Percentiles rank a stretch among this genome's conserved stretches.
phyloP scores from a whole-genome alignment of 371 early-diverging fungal genomes.

The Mycotypha africana region DNA sequence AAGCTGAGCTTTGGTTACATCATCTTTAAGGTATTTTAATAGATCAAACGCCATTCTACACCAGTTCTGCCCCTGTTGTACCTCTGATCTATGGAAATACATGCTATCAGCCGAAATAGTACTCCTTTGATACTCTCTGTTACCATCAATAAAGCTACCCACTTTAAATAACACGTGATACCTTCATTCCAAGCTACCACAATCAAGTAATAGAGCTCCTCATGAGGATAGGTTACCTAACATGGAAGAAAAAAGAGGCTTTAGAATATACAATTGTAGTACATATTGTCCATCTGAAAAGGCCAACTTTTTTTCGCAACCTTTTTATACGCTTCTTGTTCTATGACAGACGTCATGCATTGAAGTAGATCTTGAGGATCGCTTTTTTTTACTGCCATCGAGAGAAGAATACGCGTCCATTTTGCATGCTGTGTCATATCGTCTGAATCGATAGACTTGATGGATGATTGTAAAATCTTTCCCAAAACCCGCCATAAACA shows the following conservation, averaged over 20 bases:
- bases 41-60: no score
- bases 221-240: slow-evolving; percentile 11
- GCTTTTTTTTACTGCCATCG: slow-evolving; percentile 2
- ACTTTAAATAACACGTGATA: slow-evolving; percentile 6
- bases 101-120: no score
- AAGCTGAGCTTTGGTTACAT: no score
- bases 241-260: background rate
- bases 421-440: slow-evolving; percentile 10
- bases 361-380: background rate
- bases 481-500: no score
- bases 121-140: no score
- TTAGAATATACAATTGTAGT: background rate
- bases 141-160: no score
- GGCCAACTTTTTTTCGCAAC: background rate
- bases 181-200: slow-evolving; percentile 20
- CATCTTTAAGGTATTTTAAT: no score
- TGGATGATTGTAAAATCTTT: slow-evolving; percentile 2
- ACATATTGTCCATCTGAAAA: background rate
- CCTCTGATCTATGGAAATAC: no score
- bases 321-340: slow-evolving; percentile 1
- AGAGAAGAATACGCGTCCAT: slow-evolving; percentile 12
- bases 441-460: no score
- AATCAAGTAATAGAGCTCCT: slow-evolving; percentile 16
- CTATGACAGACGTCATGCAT: slow-evolving; percentile 2
- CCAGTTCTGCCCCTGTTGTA: no score